phyloP scores from a whole-genome alignment of 805 yeast species.

The Candida nemodendra region DNA sequence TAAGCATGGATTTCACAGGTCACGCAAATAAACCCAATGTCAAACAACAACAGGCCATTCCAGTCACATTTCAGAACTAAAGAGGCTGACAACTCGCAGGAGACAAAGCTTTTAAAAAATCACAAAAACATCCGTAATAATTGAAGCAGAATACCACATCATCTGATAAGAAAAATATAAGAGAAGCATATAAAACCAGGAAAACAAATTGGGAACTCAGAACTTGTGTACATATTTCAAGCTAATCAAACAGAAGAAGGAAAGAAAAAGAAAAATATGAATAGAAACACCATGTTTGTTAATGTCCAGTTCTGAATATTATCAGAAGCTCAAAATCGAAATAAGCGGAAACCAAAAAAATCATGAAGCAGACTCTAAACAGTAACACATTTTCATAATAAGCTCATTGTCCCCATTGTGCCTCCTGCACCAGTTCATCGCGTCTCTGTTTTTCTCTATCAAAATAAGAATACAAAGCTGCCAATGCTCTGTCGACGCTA shows the following conservation, averaged over 20 bases:
- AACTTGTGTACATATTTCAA: constrained; percentile 15
- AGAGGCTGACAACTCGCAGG: neutral
- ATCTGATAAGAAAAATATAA: constrained; percentile 1
- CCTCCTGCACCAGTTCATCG: constrained; percentile 15
- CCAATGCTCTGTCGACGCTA: constrained; percentile 58
- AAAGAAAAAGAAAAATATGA: constrained; percentile 1
- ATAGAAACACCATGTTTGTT: constrained; percentile 1
- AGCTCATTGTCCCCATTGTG: constrained; percentile 6
- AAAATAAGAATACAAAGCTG: constrained; percentile 51
- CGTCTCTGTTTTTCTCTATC: constrained; percentile 51
- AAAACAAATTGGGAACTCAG: neutral
- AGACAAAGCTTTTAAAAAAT: constrained; percentile 1
- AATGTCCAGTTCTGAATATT: constrained; percentile 3
- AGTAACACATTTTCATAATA: too few relatives aligned
- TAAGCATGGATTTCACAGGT: too few relatives aligned
- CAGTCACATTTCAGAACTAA: neutral
- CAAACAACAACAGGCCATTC: too few relatives aligned
- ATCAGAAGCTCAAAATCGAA: too few relatives aligned
- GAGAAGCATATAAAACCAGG: neutral
- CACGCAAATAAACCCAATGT: too few relatives aligned
- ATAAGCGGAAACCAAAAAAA: too few relatives aligned
- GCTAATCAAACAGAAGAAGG: constrained; percentile 11
- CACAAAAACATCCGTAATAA: neutral
- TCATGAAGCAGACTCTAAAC: too few relatives aligned
- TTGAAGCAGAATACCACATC: neutral